A percentile compares a stretch with the other conserved stretches of the same genome.
Evolutionary conservation across 352 stramenopile genomes (phyloP).

Genomic region (Globisporangium nunn): DNA sequence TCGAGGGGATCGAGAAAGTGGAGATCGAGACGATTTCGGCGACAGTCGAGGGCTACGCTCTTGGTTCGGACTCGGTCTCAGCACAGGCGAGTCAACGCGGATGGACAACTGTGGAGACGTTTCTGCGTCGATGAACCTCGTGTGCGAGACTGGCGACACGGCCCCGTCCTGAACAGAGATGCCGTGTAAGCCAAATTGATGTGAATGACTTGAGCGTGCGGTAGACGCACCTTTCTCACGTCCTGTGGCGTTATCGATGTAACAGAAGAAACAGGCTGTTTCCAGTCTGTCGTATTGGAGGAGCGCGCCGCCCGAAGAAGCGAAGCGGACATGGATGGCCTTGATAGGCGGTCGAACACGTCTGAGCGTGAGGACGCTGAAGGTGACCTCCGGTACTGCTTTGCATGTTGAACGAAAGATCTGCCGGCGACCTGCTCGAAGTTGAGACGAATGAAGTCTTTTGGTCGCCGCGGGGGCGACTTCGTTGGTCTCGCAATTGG

Average conservation of each 20-base stretch:
- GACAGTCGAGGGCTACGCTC: conserved; percentile 8
- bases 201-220: too few relatives aligned
- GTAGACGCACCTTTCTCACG: neutral
- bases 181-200: neutral
- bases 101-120: conserved; percentile 6
- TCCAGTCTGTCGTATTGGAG: neutral
- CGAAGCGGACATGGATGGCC: conserved; percentile 16
- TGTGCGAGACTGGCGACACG: neutral
- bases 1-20: conserved; percentile 17
- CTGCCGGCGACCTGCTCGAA: conserved; percentile 41
- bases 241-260: neutral
- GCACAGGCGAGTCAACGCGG: conserved; percentile 3
- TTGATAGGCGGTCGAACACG: conserved; percentile 41
- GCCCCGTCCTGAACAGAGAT: neutral
- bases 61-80: conserved; percentile 10
- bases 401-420: conserved; percentile 10
- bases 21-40: conserved; percentile 5
- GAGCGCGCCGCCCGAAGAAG: conserved; percentile 6
- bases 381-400: neutral
- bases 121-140: neutral
- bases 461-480: conserved; percentile 17
- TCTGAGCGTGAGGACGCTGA: neutral
- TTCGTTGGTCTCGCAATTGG: neutral
- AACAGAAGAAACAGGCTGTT: neutral
- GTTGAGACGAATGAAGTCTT: conserved; percentile 55